Evolutionary conservation across 257 asterid genomes (phyloP).

Genomic region (Ophiorrhiza pumila): DNA sequence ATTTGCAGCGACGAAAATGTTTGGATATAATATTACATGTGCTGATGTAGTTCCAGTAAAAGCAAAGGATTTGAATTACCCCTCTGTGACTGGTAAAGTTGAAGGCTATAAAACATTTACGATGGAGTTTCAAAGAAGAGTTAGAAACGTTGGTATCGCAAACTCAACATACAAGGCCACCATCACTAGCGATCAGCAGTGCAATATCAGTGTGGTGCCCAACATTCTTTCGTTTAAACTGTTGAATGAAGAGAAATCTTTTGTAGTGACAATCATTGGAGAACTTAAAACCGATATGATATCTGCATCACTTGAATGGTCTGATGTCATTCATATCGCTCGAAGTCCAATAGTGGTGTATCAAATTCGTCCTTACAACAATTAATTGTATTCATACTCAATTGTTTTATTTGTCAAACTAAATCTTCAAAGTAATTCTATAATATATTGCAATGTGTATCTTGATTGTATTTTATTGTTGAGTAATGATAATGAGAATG

Average conservation of each 20-base stretch:
- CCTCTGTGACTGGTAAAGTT: slow-evolving; percentile 12
- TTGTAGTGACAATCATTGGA: slow-evolving; percentile 2
- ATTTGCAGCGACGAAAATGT: not conserved
- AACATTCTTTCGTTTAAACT: not conserved
- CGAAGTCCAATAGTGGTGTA: slow-evolving; percentile 16
- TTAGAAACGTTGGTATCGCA: slow-evolving; percentile 10
- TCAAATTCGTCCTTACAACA: too few species aligned
- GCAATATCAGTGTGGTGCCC: slow-evolving; percentile 2
- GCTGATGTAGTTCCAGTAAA: too few species aligned
- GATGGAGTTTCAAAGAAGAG: slow-evolving; percentile 12
- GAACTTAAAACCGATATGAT: not conserved
- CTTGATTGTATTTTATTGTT: too few species aligned
- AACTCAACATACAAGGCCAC: slow-evolving; percentile 11
- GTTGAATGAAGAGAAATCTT: not conserved
- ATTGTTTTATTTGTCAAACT: too few species aligned
- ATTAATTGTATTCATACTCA: too few species aligned
- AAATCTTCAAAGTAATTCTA: too few species aligned
- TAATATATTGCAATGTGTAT: too few species aligned
- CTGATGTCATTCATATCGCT: slow-evolving; percentile 7
- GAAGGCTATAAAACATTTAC: not conserved
- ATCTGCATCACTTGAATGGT: slow-evolving; percentile 13
- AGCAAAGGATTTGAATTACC: slow-evolving; percentile 21
- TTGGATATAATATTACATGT: slow-evolving; percentile 18
- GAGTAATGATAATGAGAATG: too few species aligned
- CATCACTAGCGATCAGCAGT: not conserved